phyloP scores from a whole-genome alignment of 352 stramenopile genomes.

The Pilasporangium apinafurcum region DNA sequence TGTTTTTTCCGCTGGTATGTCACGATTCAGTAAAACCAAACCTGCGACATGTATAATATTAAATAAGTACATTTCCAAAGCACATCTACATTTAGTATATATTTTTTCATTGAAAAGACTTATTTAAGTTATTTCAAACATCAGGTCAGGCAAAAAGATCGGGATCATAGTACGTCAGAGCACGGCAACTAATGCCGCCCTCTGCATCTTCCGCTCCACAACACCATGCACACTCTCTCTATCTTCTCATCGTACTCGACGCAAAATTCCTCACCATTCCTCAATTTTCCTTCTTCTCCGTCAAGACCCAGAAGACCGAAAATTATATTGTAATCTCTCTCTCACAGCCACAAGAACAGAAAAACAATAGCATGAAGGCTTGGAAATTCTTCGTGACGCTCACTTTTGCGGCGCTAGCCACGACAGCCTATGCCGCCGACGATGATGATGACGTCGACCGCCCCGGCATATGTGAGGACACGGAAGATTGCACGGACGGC shows the following conservation, averaged over 20 bases:
- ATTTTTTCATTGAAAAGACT: no score
- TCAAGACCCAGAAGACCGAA: conserved; percentile 1
- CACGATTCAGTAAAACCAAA: no score
- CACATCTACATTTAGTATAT: no score
- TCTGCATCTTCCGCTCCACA: no score
- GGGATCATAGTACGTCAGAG: no score
- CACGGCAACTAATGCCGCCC: no score
- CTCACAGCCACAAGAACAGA: neutral
- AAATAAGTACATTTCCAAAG: no score
- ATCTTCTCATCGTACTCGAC: neutral
- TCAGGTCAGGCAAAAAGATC: no score
- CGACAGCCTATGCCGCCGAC: conserved; percentile 1
- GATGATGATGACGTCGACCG: conserved; percentile 16
- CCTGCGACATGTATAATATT: no score
- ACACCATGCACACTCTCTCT: neutral
- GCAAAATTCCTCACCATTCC: conserved; percentile 3
- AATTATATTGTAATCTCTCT: no score
- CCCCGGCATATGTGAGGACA: conserved; percentile 53
- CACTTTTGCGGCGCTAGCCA: conserved; percentile 21
- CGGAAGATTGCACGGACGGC: conserved; percentile 36
- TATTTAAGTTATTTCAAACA: no score
- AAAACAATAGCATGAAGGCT: conserved; percentile 18
- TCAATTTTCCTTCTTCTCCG: conserved; percentile 6
- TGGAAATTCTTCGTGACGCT: conserved; percentile 27
- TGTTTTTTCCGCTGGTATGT: no score